phyloP scores from a whole-genome alignment of 2,329 filamentous ascomycete genomes.

The Fusarium circinatum region DNA sequence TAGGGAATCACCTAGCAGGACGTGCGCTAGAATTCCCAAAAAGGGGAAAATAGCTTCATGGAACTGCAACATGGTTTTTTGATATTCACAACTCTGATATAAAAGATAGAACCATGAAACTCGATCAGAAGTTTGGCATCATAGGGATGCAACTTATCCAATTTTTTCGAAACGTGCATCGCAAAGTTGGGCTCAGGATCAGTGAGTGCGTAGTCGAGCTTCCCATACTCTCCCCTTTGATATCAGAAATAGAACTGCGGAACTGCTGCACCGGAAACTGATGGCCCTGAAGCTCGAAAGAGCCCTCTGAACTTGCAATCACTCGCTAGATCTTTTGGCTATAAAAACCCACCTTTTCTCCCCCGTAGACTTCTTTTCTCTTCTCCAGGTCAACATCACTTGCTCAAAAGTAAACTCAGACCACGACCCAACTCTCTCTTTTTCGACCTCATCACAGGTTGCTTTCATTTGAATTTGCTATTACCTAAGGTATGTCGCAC shows the following conservation, averaged over 20 bases:
- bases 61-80: constrained; percentile 10
- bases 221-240: constrained; percentile 1
- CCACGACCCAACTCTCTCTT: background rate
- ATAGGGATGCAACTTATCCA: background rate
- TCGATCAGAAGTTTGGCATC: background rate
- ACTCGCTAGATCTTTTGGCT: background rate
- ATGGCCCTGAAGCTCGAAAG: background rate
- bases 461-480: background rate
- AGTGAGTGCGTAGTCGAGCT: background rate
- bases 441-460: background rate
- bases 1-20: background rate
- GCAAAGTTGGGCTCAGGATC: background rate
- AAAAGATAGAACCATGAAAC: background rate
- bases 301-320: constrained; percentile 1
- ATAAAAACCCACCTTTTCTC: constrained; percentile 6
- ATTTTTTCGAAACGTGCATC: background rate
- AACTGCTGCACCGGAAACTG: background rate
- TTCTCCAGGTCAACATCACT: constrained; percentile 1
- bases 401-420: background rate
- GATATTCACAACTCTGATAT: constrained; percentile 7
- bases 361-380: background rate
- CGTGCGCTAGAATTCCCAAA: constrained; percentile 8
- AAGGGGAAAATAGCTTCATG: constrained; percentile 7
- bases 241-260: background rate
- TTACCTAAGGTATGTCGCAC: background rate